Percentiles rank a stretch among this genome's conserved stretches.
These are phyloP conservation scores for Penicillium parvum DNA, from an alignment of 495 filamentous ascomycete genomes.

Conservation along the genomic window DNA sequence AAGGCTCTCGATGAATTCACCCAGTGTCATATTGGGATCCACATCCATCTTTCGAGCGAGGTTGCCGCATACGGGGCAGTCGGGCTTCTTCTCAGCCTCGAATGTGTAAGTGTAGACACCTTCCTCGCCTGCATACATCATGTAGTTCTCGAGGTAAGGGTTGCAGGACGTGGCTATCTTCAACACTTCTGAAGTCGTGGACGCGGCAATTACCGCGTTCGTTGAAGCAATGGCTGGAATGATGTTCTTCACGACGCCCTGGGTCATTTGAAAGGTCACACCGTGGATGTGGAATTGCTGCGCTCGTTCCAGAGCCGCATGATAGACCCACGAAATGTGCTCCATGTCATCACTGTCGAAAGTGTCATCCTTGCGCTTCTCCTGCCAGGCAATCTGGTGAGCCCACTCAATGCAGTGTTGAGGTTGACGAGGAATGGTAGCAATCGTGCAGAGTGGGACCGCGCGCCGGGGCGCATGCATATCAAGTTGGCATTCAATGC, in stretches of 20 bases:
- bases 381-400: conserved; percentile 78
- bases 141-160: conserved; percentile 87
- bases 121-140: conserved; percentile 98
- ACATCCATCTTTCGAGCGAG: conserved; percentile 67
- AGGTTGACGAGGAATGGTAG: conserved; percentile 93
- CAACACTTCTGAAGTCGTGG: conserved; percentile 93
- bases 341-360: conserved; percentile 96
- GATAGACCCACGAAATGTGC: conserved; percentile 95
- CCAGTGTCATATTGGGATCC: conserved; percentile 66
- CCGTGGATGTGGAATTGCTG: conserved; percentile 86
- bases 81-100: conserved; percentile 81
- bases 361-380: conserved; percentile 50
- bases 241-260: conserved; percentile 99
- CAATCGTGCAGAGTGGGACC: conserved; percentile 94
- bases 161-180: conserved; percentile 85
- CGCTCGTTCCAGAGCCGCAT: conserved; percentile 75
- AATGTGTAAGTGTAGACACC: conserved; percentile 96
- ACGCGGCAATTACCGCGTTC: conserved; percentile 92
- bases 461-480: conserved; percentile 94
- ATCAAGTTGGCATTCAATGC: conserved; percentile 97
- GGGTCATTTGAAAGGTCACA: conserved; percentile 93
- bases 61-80: conserved; percentile 92
- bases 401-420: conserved; percentile 99
- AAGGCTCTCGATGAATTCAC: conserved; percentile 81
- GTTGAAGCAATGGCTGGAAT: conserved; percentile 98